phyloP scores from a whole-genome alignment of 306 rosid genomes.

The Inga laurina region DNA sequence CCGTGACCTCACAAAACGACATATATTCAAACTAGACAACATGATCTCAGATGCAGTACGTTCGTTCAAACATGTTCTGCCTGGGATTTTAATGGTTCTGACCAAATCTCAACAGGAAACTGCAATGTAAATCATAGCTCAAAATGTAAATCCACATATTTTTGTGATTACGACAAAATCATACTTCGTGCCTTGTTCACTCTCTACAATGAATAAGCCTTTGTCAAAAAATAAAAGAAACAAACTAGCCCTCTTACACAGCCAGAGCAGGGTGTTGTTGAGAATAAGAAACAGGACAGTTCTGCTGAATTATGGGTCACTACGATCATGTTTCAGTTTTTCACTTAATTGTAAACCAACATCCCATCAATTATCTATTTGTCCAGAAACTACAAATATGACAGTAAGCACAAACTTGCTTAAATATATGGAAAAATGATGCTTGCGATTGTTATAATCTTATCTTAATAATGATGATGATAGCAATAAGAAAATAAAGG shows the following conservation, averaged over 20 bases:
- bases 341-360: neutral
- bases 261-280: neutral
- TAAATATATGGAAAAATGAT: constrained; percentile 20
- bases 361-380: constrained; percentile 22
- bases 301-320: constrained; percentile 7
- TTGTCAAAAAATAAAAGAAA: neutral
- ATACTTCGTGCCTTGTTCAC: neutral
- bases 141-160: neutral
- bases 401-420: neutral
- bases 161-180: neutral
- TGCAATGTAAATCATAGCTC: neutral
- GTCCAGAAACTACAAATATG: constrained; percentile 19
- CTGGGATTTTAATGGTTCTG: neutral
- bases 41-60: neutral
- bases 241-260: neutral
- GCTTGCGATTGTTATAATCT: constrained; percentile 28
- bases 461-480: neutral
- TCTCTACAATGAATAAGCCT: neutral
- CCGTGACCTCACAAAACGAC: neutral
- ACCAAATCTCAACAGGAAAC: neutral
- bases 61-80: neutral
- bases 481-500: neutral
- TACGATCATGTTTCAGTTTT: neutral
- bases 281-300: neutral
- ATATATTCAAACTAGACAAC: neutral